Conservation (phyloP, 2,329 filamentous ascomycete genomes). For the Zarea fungicola region DNA sequence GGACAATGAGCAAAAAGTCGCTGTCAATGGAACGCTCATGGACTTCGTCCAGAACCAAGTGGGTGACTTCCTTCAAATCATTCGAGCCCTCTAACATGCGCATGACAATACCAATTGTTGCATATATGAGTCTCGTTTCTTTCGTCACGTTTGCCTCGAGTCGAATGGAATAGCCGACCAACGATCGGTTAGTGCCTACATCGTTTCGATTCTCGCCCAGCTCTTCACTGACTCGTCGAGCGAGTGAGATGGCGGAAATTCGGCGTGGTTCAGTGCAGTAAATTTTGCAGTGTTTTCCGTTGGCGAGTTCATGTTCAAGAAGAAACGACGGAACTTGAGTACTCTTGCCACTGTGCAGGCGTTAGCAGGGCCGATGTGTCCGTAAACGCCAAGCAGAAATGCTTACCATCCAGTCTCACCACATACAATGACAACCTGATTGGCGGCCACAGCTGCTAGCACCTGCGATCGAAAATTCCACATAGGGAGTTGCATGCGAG, state of each 20-base stretch:
- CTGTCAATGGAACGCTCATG: slow-evolving; percentile 96
- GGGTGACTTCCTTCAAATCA: slow-evolving; percentile 82
- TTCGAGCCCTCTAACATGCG: slow-evolving; percentile 90
- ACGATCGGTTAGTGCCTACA: slow-evolving; percentile 72
- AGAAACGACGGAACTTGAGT: slow-evolving; percentile 96
- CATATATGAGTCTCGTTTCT: slow-evolving; percentile 82
- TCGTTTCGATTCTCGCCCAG: slow-evolving; percentile 80
- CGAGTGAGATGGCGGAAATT: slow-evolving; percentile 93
- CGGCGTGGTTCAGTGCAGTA: slow-evolving; percentile 93
- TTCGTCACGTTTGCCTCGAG: slow-evolving; percentile 81
- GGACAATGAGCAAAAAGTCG: slow-evolving; percentile 88
- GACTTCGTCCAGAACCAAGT: slow-evolving; percentile 94
- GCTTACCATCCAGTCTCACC: slow-evolving; percentile 84
- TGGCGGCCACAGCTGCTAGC: slow-evolving; percentile 66
- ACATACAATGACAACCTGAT: slow-evolving; percentile 89
- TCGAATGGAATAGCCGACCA: slow-evolving; percentile 92
- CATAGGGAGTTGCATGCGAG: slow-evolving; percentile 80
- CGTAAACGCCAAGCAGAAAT: not conserved
- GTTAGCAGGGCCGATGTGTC: slow-evolving; percentile 18
- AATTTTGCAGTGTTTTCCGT: slow-evolving; percentile 79
- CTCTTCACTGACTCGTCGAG: slow-evolving; percentile 89
- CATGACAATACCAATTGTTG: slow-evolving; percentile 90
- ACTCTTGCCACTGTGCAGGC: slow-evolving; percentile 67
- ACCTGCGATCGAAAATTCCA: slow-evolving; percentile 79
- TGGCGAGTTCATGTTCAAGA: slow-evolving; percentile 78